phyloP scores from a whole-genome alignment of 345 rosid species.

The Rhodomyrtus tomentosa region DNA sequence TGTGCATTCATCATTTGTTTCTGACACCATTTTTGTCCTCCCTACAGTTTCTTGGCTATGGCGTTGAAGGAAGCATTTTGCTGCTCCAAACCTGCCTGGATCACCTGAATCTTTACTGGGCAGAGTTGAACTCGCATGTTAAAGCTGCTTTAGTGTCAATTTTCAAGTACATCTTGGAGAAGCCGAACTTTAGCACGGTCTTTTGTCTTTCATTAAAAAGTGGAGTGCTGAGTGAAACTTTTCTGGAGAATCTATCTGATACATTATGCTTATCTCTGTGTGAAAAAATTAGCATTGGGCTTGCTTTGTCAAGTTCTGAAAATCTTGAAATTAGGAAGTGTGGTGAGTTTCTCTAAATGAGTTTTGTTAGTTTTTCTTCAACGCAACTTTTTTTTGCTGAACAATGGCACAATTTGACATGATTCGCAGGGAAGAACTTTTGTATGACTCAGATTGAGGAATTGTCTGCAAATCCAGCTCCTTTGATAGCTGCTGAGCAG shows the following conservation, averaged over 20 bases:
- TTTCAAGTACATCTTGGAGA: slow-evolving; percentile 41
- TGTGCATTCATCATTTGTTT: neutral
- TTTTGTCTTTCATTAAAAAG: slow-evolving; percentile 43
- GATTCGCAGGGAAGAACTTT: slow-evolving; percentile 50
- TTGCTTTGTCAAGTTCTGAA: slow-evolving; percentile 61
- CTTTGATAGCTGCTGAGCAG: slow-evolving; percentile 47
- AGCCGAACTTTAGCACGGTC: slow-evolving; percentile 52
- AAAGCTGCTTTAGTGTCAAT: slow-evolving; percentile 33
- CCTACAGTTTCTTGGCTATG: slow-evolving; percentile 53
- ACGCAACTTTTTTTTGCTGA: neutral
- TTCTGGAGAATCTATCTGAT: slow-evolving; percentile 35
- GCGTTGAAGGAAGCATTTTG: slow-evolving; percentile 44
- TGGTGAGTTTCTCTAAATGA: slow-evolving; percentile 27
- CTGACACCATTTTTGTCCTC: neutral
- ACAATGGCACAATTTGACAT: neutral
- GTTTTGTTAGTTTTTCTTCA: neutral
- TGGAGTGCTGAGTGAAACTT: slow-evolving; percentile 29
- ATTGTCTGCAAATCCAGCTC: slow-evolving; percentile 33
- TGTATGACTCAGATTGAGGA: slow-evolving; percentile 59
- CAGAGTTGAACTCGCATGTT: slow-evolving; percentile 28
- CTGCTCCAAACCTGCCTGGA: slow-evolving; percentile 58
- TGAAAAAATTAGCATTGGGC: slow-evolving; percentile 64
- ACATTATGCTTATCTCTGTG: slow-evolving; percentile 36
- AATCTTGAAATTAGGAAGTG: slow-evolving; percentile 27
- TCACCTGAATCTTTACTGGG: slow-evolving; percentile 27